Evolutionary conservation across 2,329 filamentous ascomycete species (phyloP), one percentile per base, ranked within the genome.

Genomic region (Talaromyces sp.): DNA sequence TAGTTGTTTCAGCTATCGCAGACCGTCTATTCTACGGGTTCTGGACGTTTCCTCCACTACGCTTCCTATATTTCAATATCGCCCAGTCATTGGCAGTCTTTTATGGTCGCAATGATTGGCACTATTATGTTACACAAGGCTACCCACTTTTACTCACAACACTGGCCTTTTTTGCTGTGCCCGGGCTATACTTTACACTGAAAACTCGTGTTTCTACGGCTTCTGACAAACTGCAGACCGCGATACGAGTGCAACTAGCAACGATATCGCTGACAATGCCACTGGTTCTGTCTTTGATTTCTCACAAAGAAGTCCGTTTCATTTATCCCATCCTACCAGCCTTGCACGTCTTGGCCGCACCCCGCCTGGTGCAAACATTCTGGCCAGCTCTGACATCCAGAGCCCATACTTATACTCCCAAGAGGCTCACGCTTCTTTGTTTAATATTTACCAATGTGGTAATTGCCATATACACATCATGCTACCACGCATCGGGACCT

Each of bases 221-320:
- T 17, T 64, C 61, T 48, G 70, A 59, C 42, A 49, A 51, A 32
- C 71, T 67, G 57, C 60, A 61, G 35, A 52, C 57, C 20, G 54
- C 77, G 50, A 75, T 82, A 11, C 75, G 79, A 47, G 80, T 78
- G 49, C 80, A 81, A 32, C 75, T 92, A 8, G 79, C 85, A 9
- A 78, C 80, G 27, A 77, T 84, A 7, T 79, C 87, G 37, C 57
- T 86, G 49, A 72, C 84, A 27, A 88, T 87, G 52, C 75, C 89
- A 9, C 69, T 75, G 1, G 71, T 79, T 2, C 81, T 97, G 30
- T 96, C 90, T 1, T 68, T 89, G 42, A 89, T 97, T 61, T 86
- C 91, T 1, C 94, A 99, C 76, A 99, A 99, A 72, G 94, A 99
- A 79, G 90, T 96, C 63, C 90, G 94, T 65, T 99, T 99, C 77